phyloP scores from a whole-genome alignment of 768 basidiomycete genomes.

The Multifurca ochricompacta region DNA sequence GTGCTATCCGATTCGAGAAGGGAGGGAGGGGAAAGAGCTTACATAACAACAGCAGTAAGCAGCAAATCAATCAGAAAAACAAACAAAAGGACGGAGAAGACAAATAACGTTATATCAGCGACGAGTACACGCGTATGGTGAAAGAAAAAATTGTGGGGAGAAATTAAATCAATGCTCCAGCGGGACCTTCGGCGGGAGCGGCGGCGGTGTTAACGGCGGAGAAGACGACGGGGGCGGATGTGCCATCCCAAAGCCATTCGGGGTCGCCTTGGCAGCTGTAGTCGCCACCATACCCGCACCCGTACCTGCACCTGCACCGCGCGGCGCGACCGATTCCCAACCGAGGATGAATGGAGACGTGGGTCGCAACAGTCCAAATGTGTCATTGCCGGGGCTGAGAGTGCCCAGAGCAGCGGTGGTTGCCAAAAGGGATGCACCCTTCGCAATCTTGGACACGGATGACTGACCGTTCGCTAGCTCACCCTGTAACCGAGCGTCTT shows the following conservation, averaged over 20 bases:
- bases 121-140: too few species aligned
- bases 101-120: not conserved
- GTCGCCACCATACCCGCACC: too few species aligned
- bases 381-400: conserved; percentile 20
- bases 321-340: not conserved
- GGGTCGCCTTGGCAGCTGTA: not conserved
- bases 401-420: conserved; percentile 13
- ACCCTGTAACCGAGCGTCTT: conserved; percentile 49
- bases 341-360: conserved; percentile 3
- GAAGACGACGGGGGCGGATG: too few species aligned
- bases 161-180: conserved; percentile 7
- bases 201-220: conserved; percentile 19
- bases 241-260: conserved; percentile 8
- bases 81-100: conserved; percentile 18
- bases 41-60: too few species aligned
- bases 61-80: conserved; percentile 12
- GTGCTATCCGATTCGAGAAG: too few species aligned
- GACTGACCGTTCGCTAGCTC: conserved; percentile 25
- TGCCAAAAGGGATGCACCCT: not conserved
- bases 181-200: conserved; percentile 23
- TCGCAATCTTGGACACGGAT: not conserved
- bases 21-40: too few species aligned
- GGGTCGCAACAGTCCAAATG: conserved; percentile 22
- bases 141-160: not conserved
- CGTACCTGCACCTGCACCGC: not conserved